These are phyloP conservation scores for Blastomyces parvus DNA, from an alignment of 2,329 filamentous ascomycete species.

Conservation along the genomic window DNA sequence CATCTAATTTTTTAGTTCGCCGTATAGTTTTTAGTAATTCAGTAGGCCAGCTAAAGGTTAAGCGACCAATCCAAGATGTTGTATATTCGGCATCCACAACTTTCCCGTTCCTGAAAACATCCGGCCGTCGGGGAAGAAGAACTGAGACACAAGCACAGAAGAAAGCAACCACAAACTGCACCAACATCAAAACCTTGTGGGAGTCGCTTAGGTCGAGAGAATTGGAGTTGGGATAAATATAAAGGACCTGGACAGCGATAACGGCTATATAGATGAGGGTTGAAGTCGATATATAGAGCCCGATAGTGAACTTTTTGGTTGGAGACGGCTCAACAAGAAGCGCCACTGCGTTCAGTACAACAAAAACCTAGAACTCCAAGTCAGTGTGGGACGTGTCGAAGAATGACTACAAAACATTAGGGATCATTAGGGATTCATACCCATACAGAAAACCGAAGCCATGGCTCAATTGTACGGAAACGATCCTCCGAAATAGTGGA, in stretches of 20 bases:
- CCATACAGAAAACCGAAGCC: slow-evolving; percentile 54
- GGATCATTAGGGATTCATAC: slow-evolving; percentile 30
- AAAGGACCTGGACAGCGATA: slow-evolving; percentile 19
- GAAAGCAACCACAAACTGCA: slow-evolving; percentile 27
- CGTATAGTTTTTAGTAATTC: slow-evolving; percentile 47
- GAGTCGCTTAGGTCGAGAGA: slow-evolving; percentile 1
- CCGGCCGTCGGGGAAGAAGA: slow-evolving; percentile 56
- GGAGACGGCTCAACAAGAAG: slow-evolving; percentile 28
- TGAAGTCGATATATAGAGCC: slow-evolving; percentile 24
- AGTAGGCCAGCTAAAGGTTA: slow-evolving; percentile 57
- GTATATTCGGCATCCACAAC: slow-evolving; percentile 57
- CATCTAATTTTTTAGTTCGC: slow-evolving; percentile 51
- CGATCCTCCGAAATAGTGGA: slow-evolving; percentile 28
- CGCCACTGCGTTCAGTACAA: slow-evolving; percentile 27
- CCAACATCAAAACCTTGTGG: slow-evolving; percentile 7
- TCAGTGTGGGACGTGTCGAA: neutral
- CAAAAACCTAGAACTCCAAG: slow-evolving; percentile 19
- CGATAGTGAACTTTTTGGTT: slow-evolving; percentile 25
- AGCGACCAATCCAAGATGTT: slow-evolving; percentile 50
- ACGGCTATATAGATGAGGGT: slow-evolving; percentile 22
- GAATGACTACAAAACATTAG: neutral
- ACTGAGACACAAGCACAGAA: slow-evolving; percentile 43
- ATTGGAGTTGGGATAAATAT: slow-evolving; percentile 4
- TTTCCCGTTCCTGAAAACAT: slow-evolving; percentile 51
- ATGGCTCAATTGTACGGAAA: slow-evolving; percentile 43